Evolutionary conservation across 1,284 basidiomycete species (phyloP), one percentile per base, ranked within the genome.

Genomic region (Trichosporon coremiiforme): DNA sequence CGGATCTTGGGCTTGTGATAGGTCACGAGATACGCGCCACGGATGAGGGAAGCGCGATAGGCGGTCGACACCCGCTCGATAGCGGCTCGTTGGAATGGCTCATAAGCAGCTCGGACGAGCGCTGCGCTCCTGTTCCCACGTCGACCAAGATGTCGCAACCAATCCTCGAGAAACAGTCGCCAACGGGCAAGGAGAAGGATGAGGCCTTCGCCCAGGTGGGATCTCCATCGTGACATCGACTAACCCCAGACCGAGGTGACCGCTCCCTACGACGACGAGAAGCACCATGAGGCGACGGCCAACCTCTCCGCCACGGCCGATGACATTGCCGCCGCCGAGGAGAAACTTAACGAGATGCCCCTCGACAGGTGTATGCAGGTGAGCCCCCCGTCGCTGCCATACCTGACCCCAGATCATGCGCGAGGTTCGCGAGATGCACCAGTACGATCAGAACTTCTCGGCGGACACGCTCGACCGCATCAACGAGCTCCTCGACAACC

Each of bases 371-470:
- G 68, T 60, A 62, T 47, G 45, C 25, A 22, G 20, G 76, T 77
- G 38, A 70, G 73, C 63, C 4, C 7, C 41, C 36, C 60, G 15
- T 45, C 20, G 3, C 6, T 9, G 55, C 2, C 25, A 5, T 3
- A 8, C 20, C 55, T 60, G 29, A 60, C 29, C 12, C 31, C 57
- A 75, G 71, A 75, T 78, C 69, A 71, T 78, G 67, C 17, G 15
- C 10, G 71, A 76, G 66, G 67, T 76, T 8, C 38, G 45, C 36
- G 60, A 72, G 60, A 70, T 77, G 47, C 79, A 80, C 68, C 31
- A 70, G 62, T 62, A 78, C 69, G 79, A 80, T 66, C 79, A 77
- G 50, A 79, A 79, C 71, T 78, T 79, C 69, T 71, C 73, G 12
- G 25, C 36, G 1, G 20, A 53, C 5, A 68, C 72, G 1, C 62